Base-by-base conservation (phyloP, 352 stramenopile species). In the Globisporangium nagaii region DNA sequence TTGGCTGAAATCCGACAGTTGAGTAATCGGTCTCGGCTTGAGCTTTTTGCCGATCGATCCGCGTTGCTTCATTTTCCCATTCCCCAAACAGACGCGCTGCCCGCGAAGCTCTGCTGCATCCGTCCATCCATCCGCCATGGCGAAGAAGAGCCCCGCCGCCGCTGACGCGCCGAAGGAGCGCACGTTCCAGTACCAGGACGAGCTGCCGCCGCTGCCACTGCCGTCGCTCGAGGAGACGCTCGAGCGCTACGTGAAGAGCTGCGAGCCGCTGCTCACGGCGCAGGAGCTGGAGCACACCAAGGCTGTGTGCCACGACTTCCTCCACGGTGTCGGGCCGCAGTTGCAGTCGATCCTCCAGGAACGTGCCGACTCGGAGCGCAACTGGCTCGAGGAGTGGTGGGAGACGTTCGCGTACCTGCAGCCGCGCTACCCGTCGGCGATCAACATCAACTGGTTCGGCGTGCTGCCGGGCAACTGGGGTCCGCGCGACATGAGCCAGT, bases 391-490 rank as follows among this genome's bases (percentile, higher is more conserved):
- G 62, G 75, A 97, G 42, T 99, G 96, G 95, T 98, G 95, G 95
- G 97, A 98, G 72, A 96, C 92, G 3, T 86, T 97, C 32, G 96
- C 87, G 55, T 99, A 99, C 77, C 59, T 99, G 53, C 88, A 98
- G 65, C 86, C 83, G 58, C 79, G 84, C 19, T 97, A 98, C 67
- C 93, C 95, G 45, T 95, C 96, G 35, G 91, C 96, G 19, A 93
- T 98, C 64, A 99, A 99, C 67, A 94, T 99, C 56, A 98, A 95
- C 55, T 99, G 97, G 84, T 98, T 98, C 73, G 97, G 97, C 67
- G 91, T 98, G 35, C 84, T 99, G 43, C 79, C 84, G 0, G 95
- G 98, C 53, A 95, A 93, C 55, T 95, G 85, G 85, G 85, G 85
- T 1, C 82, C 95, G 7, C 73, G 90, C 31, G 82, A 98, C 28